These are phyloP conservation scores for Mikania micrantha DNA, from an alignment of 129 eudicot species.

Conservation along the genomic window DNA sequence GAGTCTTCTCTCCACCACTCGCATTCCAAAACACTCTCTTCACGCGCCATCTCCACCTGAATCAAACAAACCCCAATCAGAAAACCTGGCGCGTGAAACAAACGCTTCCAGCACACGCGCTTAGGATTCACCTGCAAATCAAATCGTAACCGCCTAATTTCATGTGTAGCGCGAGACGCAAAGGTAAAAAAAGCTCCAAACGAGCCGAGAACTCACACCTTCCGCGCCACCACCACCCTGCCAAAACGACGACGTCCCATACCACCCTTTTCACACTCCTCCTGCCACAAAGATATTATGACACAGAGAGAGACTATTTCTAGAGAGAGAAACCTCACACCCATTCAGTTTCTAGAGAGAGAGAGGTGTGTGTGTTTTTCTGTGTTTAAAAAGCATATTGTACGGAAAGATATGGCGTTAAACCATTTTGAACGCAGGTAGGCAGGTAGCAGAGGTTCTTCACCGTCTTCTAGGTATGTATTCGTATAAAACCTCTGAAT, in stretches of 20 bases:
- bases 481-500: neutral
- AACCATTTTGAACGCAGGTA: neutral
- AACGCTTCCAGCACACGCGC: neutral
- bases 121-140: neutral
- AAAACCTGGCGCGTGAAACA: neutral
- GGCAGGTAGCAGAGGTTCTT: neutral
- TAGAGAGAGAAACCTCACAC: conserved; percentile 19
- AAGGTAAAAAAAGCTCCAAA: neutral
- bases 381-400: conserved; percentile 16
- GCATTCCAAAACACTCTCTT: neutral
- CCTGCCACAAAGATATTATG: conserved; percentile 32
- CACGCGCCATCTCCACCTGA: neutral
- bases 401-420: conserved; percentile 21
- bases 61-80: neutral
- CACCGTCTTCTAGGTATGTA: neutral
- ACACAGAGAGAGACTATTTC: conserved; percentile 11
- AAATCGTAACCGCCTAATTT: conserved; percentile 24
- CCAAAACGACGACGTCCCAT: conserved; percentile 30
- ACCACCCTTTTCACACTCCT: conserved; percentile 12
- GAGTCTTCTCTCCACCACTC: neutral
- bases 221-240: conserved; percentile 10
- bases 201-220: conserved; percentile 15
- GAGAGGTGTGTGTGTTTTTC: neutral
- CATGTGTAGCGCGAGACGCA: conserved; percentile 16
- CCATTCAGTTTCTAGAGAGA: conserved; percentile 11